These are phyloP conservation scores for Cystobasidium pallidum DNA, from an alignment of 1,284 basidiomycete species.

Conservation along the genomic window DNA sequence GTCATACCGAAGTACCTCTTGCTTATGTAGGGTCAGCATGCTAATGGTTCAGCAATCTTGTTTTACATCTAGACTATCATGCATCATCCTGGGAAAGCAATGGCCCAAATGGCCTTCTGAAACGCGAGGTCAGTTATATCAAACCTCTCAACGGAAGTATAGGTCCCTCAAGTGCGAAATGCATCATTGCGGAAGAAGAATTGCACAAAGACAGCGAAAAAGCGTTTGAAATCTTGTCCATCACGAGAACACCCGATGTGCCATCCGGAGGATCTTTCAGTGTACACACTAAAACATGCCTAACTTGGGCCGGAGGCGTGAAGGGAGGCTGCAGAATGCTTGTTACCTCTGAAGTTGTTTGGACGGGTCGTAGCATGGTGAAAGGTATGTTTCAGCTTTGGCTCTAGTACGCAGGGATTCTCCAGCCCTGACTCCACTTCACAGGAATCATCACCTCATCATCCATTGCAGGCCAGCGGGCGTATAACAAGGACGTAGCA, in stretches of 20 bases:
- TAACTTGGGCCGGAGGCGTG: constrained; percentile 81
- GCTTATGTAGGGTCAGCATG: not conserved
- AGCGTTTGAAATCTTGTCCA: constrained; percentile 74
- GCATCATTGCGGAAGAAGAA: constrained; percentile 80
- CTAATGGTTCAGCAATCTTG: too few species aligned
- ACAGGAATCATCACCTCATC: constrained; percentile 36
- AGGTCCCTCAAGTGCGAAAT: constrained; percentile 72
- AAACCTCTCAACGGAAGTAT: constrained; percentile 40
- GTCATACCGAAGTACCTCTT: not conserved
- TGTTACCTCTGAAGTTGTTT: constrained; percentile 90
- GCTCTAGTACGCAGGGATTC: not conserved
- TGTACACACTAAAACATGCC: constrained; percentile 90
- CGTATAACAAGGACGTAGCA: constrained; percentile 44
- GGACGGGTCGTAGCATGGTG: constrained; percentile 95
- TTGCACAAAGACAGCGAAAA: constrained; percentile 83
- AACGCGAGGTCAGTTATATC: constrained; percentile 20
- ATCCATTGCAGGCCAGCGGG: constrained; percentile 41
- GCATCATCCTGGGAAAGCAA: constrained; percentile 56
- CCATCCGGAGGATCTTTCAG: constrained; percentile 88
- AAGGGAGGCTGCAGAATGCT: constrained; percentile 72
- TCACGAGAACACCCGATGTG: constrained; percentile 90
- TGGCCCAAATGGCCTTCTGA: constrained; percentile 56
- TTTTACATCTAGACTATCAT: constrained; percentile 4
- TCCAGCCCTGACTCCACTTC: not conserved
- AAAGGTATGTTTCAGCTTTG: constrained; percentile 60